These are phyloP conservation scores for Acrodontium crateriforme DNA, from an alignment of 2,329 filamentous ascomycete species.

Conservation along the genomic window DNA sequence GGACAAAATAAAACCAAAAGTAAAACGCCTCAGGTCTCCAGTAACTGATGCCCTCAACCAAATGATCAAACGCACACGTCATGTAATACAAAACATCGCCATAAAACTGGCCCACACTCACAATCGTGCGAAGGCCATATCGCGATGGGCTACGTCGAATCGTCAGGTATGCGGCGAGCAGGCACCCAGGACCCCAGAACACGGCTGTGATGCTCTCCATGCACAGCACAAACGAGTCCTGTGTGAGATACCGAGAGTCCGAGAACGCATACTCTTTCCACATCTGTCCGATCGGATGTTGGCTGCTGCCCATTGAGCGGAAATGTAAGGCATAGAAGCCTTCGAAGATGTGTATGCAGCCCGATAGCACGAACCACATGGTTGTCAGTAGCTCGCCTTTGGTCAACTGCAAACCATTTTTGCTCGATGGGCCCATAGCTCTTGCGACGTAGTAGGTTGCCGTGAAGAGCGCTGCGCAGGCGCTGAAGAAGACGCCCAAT, in stretches of 20 bases:
- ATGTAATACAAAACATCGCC: conserved; percentile 52
- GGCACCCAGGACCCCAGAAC: conserved; percentile 49
- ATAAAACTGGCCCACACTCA: conserved; percentile 51
- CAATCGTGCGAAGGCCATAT: conserved; percentile 45
- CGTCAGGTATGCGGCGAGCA: conserved; percentile 42
- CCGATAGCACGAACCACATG: conserved; percentile 64
- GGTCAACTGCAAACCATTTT: no score
- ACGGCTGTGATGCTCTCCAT: conserved; percentile 74
- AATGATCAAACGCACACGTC: conserved; percentile 48
- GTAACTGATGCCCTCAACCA: conserved; percentile 39
- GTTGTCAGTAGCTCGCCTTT: conserved; percentile 44
- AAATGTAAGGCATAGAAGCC: conserved; percentile 69
- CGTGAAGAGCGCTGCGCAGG: conserved; percentile 44
- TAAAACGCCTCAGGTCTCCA: conserved; percentile 49
- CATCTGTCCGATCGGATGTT: conserved; percentile 66
- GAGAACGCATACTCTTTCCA: conserved; percentile 89
- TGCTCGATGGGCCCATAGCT: conserved; percentile 34
- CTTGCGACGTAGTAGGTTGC: conserved; percentile 42
- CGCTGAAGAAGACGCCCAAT: conserved; percentile 44
- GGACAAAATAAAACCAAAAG: conserved; percentile 52
- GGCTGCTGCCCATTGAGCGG: conserved; percentile 47
- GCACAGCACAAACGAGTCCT: conserved; percentile 72
- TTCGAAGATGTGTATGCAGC: conserved; percentile 69
- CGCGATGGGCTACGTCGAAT: conserved; percentile 41
- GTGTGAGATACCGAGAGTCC: conserved; percentile 74